Conservation (phyloP, 495 filamentous ascomycete species). For the Daldinia caldariorum region DNA sequence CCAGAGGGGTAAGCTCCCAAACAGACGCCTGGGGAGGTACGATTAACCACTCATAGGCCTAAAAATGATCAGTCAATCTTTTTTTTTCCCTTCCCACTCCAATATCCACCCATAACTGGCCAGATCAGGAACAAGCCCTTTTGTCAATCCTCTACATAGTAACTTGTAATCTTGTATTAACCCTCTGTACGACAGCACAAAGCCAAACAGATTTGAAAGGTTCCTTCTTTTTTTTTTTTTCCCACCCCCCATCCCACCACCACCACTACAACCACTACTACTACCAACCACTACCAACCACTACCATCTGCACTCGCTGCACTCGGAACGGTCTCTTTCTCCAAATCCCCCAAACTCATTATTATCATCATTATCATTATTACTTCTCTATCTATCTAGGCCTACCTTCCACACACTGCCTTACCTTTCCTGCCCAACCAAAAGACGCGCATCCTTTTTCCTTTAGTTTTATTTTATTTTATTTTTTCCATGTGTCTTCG, state of each 20-base stretch:
- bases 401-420: slow-evolving; percentile 46
- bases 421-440: slow-evolving; percentile 51
- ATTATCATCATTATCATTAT: slow-evolving; percentile 39
- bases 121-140: slow-evolving; percentile 46
- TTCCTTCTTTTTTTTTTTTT: slow-evolving; percentile 42
- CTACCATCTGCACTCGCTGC: slow-evolving; percentile 12
- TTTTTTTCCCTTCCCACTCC: slow-evolving; percentile 17
- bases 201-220: slow-evolving; percentile 39
- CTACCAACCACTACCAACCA: not conserved
- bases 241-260: slow-evolving; percentile 15
- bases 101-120: slow-evolving; percentile 35
- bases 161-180: slow-evolving; percentile 22
- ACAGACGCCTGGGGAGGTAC: slow-evolving; percentile 17
- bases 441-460: slow-evolving; percentile 31
- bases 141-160: slow-evolving; percentile 4
- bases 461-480: slow-evolving; percentile 35
- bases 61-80: slow-evolving; percentile 41
- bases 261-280: not conserved
- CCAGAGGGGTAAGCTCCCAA: slow-evolving; percentile 22
- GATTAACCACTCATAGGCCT: slow-evolving; percentile 36
- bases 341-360: slow-evolving; percentile 39
- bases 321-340: slow-evolving; percentile 24
- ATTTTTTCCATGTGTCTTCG: slow-evolving; percentile 30
- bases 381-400: slow-evolving; percentile 51
- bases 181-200: slow-evolving; percentile 34